Percentiles rank a stretch among this genome's conserved stretches.
Evolutionary conservation across 306 rosid species (phyloP).

Genomic region (Dryas alaskensis): DNA sequence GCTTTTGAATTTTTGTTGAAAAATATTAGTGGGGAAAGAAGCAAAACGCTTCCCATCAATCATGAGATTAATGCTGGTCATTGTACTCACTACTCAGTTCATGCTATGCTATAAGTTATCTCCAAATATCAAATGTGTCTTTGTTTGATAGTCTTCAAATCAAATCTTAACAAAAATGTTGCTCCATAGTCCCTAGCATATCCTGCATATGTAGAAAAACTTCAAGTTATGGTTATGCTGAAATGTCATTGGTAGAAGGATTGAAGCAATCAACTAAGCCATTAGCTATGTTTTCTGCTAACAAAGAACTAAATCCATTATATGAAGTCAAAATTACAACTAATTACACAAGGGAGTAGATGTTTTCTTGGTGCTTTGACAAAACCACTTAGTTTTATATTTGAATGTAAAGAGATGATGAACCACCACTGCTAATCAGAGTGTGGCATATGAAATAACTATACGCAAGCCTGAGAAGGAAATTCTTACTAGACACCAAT

Average conservation of each 20-base stretch:
- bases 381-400: not conserved
- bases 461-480: slow-evolving; percentile 5
- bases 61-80: not conserved
- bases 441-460: not conserved
- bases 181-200: not conserved
- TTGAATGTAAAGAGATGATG: not conserved
- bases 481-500: slow-evolving; percentile 17
- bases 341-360: not conserved
- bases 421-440: not conserved
- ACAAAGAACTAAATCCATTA: not conserved
- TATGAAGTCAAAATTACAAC: not conserved
- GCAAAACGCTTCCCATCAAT: not conserved
- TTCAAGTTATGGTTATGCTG: not conserved
- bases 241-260: not conserved
- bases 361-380: not conserved
- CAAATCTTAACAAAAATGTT: not conserved
- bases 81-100: not conserved
- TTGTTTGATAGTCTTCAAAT: not conserved
- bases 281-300: not conserved
- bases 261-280: not conserved
- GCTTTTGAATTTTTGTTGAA: not conserved
- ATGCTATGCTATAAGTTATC: not conserved
- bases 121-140: not conserved
- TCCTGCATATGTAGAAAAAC: slow-evolving; percentile 2
- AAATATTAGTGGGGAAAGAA: not conserved